These are phyloP conservation scores for Entomortierella parvispora DNA, from an alignment of 192 early-diverging fungal genomes.

Conservation along the genomic window DNA sequence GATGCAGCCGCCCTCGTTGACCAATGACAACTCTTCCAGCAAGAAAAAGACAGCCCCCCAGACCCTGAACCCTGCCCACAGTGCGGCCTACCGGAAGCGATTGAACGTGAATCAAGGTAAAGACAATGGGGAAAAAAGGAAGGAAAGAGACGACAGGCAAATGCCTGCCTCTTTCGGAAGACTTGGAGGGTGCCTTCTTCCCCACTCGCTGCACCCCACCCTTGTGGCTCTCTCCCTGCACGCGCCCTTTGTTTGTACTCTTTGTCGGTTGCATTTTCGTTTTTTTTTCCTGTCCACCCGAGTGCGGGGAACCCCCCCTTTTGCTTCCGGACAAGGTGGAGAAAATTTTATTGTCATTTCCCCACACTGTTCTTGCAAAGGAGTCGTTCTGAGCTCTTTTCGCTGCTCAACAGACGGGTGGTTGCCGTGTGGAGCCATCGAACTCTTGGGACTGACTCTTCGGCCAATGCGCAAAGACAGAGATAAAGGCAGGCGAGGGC, in stretches of 20 bases:
- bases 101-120: conserved; percentile 53
- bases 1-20: neutral
- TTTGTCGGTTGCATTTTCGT: neutral
- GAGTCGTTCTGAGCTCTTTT: too few relatives aligned
- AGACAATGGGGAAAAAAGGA: neutral
- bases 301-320: neutral
- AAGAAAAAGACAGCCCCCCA: conserved; percentile 27
- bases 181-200: too few relatives aligned
- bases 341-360: neutral
- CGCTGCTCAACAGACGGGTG: too few relatives aligned
- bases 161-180: neutral
- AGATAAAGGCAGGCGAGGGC: too few relatives aligned
- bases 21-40: neutral
- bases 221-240: too few relatives aligned
- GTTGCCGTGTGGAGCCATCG: too few relatives aligned
- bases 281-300: neutral
- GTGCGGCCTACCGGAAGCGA: conserved; percentile 42
- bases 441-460: too few relatives aligned
- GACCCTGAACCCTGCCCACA: conserved; percentile 25
- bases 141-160: neutral
- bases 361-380: too few relatives aligned
- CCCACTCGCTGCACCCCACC: too few relatives aligned
- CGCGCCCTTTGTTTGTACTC: too few relatives aligned
- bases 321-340: neutral
- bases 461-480: too few relatives aligned